Conservation (phyloP, 1,284 basidiomycete species). For the Cutaneotrichosporon spelunceum region DNA sequence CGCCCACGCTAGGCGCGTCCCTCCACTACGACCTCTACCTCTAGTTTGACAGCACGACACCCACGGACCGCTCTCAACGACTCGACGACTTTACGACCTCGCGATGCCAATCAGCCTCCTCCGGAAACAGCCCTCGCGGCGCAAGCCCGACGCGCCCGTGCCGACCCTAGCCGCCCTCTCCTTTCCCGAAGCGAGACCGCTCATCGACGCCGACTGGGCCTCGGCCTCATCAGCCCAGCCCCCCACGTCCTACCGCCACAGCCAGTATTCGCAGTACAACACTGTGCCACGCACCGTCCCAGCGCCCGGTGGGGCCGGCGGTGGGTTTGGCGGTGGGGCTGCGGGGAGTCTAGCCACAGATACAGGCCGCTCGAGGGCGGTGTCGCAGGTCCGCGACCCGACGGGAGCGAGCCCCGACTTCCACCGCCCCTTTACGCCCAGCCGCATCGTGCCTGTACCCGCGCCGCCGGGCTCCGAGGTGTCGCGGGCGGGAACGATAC, state of each 20-base stretch:
- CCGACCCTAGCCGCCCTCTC: constrained; percentile 34
- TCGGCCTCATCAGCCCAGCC: constrained; percentile 16
- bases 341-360: too few species aligned
- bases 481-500: constrained; percentile 6
- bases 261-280: constrained; percentile 3
- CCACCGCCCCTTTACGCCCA: constrained; percentile 38
- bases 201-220: constrained; percentile 32
- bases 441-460: constrained; percentile 22
- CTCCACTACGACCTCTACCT: not conserved
- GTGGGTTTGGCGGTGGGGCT: not conserved
- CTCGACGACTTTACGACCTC: not conserved
- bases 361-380: constrained; percentile 8
- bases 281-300: not conserved
- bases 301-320: not conserved
- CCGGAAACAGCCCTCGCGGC: constrained; percentile 14
- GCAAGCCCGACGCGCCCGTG: constrained; percentile 10
- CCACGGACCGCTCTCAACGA: not conserved
- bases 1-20: not conserved
- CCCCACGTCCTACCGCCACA: constrained; percentile 1
- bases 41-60: not conserved
- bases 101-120: constrained; percentile 23
- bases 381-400: constrained; percentile 11
- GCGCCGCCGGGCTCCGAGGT: constrained; percentile 3
- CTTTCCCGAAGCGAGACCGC: constrained; percentile 40
- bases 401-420: constrained; percentile 26